Base-by-base conservation (phyloP, 495 filamentous ascomycete species). In the Aspergillus affinis region DNA sequence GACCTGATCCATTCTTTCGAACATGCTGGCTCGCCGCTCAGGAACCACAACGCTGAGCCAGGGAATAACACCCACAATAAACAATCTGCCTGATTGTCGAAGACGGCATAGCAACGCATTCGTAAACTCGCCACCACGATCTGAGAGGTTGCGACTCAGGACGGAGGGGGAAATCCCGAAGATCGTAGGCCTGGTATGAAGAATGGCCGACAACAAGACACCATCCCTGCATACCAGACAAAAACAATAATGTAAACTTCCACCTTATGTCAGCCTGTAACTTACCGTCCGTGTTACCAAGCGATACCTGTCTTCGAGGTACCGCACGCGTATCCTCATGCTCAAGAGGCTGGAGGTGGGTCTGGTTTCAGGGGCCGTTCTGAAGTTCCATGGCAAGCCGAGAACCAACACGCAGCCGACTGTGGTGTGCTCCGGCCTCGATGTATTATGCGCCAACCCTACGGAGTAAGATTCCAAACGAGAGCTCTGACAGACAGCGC, bases 281-380 rank as follows among this genome's bases (percentile, higher is more conserved):
- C 57, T 50, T 36, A 59, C 18, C 10, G 21, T 15, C 52, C 48
- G 61, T n/a, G 27, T 26, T 51, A 55, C 46, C 30, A 44, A 20
- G 30, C 21, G 36, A 23, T 48, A 32, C 44, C 26, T 51, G 18
- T 21, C 47, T 1, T 32, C 30, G 3, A 32, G 3, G 23, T 26
- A 26, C 30, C 30, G 10, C 7, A 32, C 30, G 1, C 10, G 10
- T 12, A 32, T 3, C 6, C 7, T 32, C 46, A 27, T 50, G 0
- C 36, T 41, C 12, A 17, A 41, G 54, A 47, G 61, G 55, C 61
- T 58, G 52, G 41, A 17, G 51, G 58, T 55, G 63, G 63, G 57
- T 58, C 57, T 32, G 61, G 61, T 51, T 57, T 67, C 64, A 67
- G 64, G 64, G 64, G 64, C 60, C 60, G 63, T 48, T 46, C 36